Evolutionary conservation across 1,139 yeast genomes (phyloP).

Genomic region (Tardiomyces digboiensis): DNA sequence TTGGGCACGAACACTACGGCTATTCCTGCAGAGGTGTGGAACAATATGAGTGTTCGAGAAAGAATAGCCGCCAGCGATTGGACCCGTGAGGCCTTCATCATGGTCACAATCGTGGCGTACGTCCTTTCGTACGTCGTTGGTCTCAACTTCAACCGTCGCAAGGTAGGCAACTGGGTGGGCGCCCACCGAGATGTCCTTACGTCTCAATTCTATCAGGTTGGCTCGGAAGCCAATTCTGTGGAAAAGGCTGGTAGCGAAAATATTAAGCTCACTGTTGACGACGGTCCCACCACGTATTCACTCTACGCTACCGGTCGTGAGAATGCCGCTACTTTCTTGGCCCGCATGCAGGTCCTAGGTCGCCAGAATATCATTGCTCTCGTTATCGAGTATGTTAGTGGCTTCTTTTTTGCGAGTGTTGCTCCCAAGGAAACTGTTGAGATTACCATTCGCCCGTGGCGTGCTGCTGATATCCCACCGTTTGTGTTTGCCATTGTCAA

Average conservation of each 20-base stretch:
- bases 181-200: slow-evolving; percentile 41
- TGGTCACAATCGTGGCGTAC: slow-evolving; percentile 36
- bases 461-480: slow-evolving; percentile 40
- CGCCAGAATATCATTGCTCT: slow-evolving; percentile 62
- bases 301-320: slow-evolving; percentile 87
- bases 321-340: slow-evolving; percentile 54
- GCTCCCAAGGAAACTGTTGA: slow-evolving; percentile 43
- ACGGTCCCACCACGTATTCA: slow-evolving; percentile 60
- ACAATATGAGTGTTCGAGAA: slow-evolving; percentile 22
- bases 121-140: slow-evolving; percentile 42
- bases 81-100: slow-evolving; percentile 57
- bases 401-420: slow-evolving; percentile 41
- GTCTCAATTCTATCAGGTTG: slow-evolving; percentile 73
- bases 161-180: slow-evolving; percentile 44
- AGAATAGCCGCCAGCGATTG: slow-evolving; percentile 49
- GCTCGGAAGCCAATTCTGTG: slow-evolving; percentile 36
- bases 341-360: slow-evolving; percentile 57
- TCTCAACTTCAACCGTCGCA: slow-evolving; percentile 42
- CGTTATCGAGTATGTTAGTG: slow-evolving; percentile 37
- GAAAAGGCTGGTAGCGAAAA: slow-evolving; percentile 4
- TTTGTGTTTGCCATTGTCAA: slow-evolving; percentile 80
- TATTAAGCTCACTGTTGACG: slow-evolving; percentile 42
- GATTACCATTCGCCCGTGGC: slow-evolving; percentile 51
- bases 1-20: slow-evolving; percentile 5
- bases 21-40: slow-evolving; percentile 21